These are phyloP conservation scores for Aquanectria penicillioides DNA, from an alignment of 2,329 filamentous ascomycete genomes.

Conservation along the genomic window DNA sequence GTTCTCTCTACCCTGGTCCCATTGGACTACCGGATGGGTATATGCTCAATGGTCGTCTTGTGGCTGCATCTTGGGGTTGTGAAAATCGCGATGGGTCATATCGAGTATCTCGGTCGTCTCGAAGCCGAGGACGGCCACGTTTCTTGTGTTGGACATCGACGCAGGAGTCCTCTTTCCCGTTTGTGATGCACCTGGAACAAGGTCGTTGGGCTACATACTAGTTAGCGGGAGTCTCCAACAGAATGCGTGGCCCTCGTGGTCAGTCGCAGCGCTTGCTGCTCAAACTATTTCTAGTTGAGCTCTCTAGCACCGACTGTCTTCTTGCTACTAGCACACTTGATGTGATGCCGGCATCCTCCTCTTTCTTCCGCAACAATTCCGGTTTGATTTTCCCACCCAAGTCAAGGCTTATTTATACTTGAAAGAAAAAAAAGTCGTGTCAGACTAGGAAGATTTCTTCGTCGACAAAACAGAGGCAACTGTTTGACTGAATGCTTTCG, in stretches of 20 bases:
- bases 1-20: slow-evolving; percentile 57
- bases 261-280: background rate
- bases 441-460: too few species aligned
- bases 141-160: slow-evolving; percentile 90
- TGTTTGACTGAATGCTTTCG: too few species aligned
- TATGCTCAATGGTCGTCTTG: slow-evolving; percentile 61
- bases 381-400: too few species aligned
- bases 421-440: too few species aligned
- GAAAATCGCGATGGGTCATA: slow-evolving; percentile 63
- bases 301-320: background rate
- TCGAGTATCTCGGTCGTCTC: slow-evolving; percentile 73
- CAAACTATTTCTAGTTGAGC: background rate
- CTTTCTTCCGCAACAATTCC: too few species aligned
- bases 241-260: background rate
- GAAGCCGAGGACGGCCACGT: slow-evolving; percentile 78
- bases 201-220: slow-evolving; percentile 72
- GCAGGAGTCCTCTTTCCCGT: slow-evolving; percentile 83
- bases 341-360: too few species aligned
- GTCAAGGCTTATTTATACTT: too few species aligned
- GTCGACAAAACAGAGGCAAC: too few species aligned
- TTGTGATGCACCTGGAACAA: slow-evolving; percentile 79
- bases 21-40: slow-evolving; percentile 58
- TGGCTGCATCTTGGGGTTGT: slow-evolving; percentile 55
- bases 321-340: background rate
- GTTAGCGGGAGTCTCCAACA: slow-evolving; percentile 43